Conservation (phyloP, 805 yeast species). For the Maudiozyma saulgeensis region DNA sequence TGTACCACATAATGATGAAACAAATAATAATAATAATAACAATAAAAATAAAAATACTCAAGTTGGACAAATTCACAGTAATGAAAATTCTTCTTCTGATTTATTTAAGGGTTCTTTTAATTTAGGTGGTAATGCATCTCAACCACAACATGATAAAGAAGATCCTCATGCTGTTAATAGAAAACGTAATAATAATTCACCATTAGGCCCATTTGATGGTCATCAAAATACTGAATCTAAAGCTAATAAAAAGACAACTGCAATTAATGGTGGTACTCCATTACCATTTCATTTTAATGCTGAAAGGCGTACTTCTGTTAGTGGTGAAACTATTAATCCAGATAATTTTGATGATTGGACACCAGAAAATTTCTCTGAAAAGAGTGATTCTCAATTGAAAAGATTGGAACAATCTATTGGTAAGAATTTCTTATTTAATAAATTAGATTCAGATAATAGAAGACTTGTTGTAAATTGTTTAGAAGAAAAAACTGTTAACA, state of each 20-base stretch:
- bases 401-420: conserved; percentile 65
- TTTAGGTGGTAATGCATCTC: background rate
- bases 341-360: conserved; percentile 69
- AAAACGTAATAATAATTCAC: conserved; percentile 3
- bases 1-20: conserved; percentile 12
- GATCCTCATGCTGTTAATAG: background rate
- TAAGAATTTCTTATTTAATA: conserved; percentile 76
- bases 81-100: background rate
- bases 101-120: conserved; percentile 3
- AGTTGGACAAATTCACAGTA: background rate
- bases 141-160: background rate
- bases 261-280: background rate
- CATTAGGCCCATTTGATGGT: conserved; percentile 1
- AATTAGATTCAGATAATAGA: conserved; percentile 68
- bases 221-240: background rate
- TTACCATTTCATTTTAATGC: conserved; percentile 48
- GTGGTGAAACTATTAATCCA: conserved; percentile 82
- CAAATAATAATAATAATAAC: background rate
- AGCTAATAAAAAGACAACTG: background rate
- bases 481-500: conserved; percentile 53
- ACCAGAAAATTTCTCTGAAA: conserved; percentile 47
- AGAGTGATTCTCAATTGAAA: conserved; percentile 51
- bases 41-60: background rate
- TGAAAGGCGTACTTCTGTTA: conserved; percentile 78
- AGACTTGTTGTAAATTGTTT: conserved; percentile 76